These are phyloP conservation scores for Syzygium syzygioides DNA, from an alignment of 441 rosid species.

Conservation along the genomic window DNA sequence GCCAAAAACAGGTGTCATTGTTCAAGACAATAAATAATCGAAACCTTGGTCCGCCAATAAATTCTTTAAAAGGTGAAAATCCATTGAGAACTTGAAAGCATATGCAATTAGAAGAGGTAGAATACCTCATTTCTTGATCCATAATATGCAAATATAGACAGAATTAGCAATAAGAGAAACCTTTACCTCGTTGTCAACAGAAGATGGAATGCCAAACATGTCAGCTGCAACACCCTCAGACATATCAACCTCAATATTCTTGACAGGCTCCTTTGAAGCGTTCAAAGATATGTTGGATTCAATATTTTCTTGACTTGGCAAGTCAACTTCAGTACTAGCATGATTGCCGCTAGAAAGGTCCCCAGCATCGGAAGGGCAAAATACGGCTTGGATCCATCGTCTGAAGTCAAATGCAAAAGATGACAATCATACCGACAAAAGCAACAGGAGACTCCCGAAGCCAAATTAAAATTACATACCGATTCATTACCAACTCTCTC, in stretches of 20 bases:
- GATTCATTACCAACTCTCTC: slow-evolving; percentile 81
- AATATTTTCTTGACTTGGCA: slow-evolving; percentile 16
- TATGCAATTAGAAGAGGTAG: not conserved
- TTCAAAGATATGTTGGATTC: slow-evolving; percentile 14
- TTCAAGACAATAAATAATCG: slow-evolving; percentile 7
- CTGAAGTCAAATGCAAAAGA: slow-evolving; percentile 25
- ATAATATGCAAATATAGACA: not conserved
- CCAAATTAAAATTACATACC: slow-evolving; percentile 25
- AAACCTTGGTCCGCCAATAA: slow-evolving; percentile 1
- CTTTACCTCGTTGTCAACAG: slow-evolving; percentile 51
- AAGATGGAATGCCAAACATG: slow-evolving; percentile 68
- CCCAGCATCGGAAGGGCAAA: slow-evolving; percentile 30
- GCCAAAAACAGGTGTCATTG: not conserved
- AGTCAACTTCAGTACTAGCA: slow-evolving; percentile 18
- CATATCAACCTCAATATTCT: slow-evolving; percentile 51
- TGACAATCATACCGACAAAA: not conserved
- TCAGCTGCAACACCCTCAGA: slow-evolving; percentile 73
- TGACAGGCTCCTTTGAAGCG: slow-evolving; percentile 13
- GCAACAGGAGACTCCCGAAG: not conserved
- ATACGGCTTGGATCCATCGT: slow-evolving; percentile 94
- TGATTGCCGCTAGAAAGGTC: slow-evolving; percentile 12
- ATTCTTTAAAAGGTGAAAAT: not conserved
- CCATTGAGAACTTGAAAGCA: not conserved
- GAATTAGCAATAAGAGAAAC: not conserved
- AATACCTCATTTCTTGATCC: not conserved